Evolutionary conservation across 495 filamentous ascomycete species (phyloP).

Genomic region (Wilcoxina mikolae): DNA sequence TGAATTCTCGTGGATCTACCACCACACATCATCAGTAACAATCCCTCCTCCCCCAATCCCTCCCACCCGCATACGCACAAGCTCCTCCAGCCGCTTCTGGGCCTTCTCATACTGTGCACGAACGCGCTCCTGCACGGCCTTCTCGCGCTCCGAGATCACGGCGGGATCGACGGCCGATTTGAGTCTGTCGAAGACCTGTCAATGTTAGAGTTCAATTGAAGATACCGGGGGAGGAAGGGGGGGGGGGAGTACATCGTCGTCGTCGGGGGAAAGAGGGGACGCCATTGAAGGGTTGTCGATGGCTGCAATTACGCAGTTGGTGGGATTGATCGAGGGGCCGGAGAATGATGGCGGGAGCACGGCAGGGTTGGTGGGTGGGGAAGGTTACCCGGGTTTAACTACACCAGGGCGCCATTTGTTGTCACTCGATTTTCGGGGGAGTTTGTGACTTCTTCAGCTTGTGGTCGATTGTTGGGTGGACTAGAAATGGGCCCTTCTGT

Average conservation of each 20-base stretch:
- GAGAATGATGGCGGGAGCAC: no score
- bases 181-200: constrained; percentile 52
- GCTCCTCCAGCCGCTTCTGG: constrained; percentile 45
- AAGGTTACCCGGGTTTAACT: no score
- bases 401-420: no score
- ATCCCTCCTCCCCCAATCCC: not conserved
- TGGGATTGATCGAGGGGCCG: not conserved
- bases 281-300: constrained; percentile 33
- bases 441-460: no score
- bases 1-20: constrained; percentile 60
- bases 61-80: constrained; percentile 30
- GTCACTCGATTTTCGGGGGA: no score
- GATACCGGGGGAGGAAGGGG: not conserved
- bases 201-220: no score
- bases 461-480: no score
- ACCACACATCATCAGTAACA: not conserved
- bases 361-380: no score
- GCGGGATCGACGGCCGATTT: constrained; percentile 47
- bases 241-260: constrained; percentile 32
- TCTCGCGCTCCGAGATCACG: constrained; percentile 45
- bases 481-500: no score
- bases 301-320: not conserved
- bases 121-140: constrained; percentile 47
- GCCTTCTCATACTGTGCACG: constrained; percentile 50
- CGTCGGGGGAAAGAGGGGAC: constrained; percentile 34